These are phyloP conservation scores for Solanum clarkiae DNA, from an alignment of 257 asterid species.

Conservation along the genomic window DNA sequence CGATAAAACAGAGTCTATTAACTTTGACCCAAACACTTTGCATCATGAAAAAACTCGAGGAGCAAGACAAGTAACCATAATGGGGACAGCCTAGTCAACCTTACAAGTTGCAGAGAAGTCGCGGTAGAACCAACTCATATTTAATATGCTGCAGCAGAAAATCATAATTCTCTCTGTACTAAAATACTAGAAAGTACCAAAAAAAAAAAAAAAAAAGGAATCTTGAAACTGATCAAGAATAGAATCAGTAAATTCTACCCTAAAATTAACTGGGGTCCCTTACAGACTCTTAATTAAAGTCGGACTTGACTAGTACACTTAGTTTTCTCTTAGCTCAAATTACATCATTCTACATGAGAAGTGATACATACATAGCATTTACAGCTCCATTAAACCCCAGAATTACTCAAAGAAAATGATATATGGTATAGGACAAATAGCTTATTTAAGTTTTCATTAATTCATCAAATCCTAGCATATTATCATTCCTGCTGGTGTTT, in stretches of 20 bases:
- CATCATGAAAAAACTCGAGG: background rate
- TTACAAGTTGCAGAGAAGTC: background rate
- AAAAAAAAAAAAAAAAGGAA: background rate
- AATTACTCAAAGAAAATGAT: background rate
- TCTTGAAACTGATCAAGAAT: background rate
- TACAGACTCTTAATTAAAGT: too few species aligned
- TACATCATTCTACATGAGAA: background rate
- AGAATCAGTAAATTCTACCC: background rate
- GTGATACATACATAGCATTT: too few species aligned
- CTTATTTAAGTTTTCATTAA: background rate
- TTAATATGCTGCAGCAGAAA: background rate
- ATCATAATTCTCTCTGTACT: background rate
- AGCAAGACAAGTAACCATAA: background rate
- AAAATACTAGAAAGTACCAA: background rate
- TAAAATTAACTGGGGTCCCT: background rate
- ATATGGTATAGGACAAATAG: background rate
- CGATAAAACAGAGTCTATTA: background rate
- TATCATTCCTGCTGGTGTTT: background rate
- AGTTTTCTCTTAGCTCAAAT: background rate
- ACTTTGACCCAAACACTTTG: background rate
- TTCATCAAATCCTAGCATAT: background rate
- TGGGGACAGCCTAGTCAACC: background rate
- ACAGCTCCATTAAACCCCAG: background rate
- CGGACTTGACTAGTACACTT: background rate
- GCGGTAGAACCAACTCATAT: background rate